Evolutionary conservation across 2,329 filamentous ascomycete genomes (phyloP), one percentile per base, ranked within the genome.

Genomic region (Dactylellina cionopaga): DNA sequence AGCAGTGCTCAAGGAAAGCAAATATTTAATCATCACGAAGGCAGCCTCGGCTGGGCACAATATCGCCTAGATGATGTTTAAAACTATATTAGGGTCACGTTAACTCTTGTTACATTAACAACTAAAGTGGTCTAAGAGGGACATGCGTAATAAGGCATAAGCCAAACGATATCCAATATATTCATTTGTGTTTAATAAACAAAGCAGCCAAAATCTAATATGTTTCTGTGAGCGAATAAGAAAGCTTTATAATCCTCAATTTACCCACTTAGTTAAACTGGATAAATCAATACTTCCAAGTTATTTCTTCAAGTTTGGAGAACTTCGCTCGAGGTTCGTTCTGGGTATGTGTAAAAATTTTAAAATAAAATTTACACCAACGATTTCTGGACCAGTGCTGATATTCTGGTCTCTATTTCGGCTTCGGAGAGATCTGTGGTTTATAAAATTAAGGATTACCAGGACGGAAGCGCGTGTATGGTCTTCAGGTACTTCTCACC

Each of bases 381-480:
- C 4, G 51, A 19, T 33, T 60, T 35, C 27, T 71, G 58, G 60
- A 90, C 88, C 74, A 91, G 80, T 55, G 83, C 82, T 63, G 87
- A 86, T 76, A 91, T 84, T 80, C 86, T 87, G 75, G 87, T 85
- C 81, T 91, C 89, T 74, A 92, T 90, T 76, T 88, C 85, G 80
- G 90, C 86, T 80, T 90, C 88, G 77, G 88, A 85, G 77, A 91
- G 81, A 74, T 88, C 88, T 89, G 75, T 11, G 22, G 19, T 55
- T 51, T 74, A 82, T 76, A 80, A 87, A 88, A 88, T 76, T 5
- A 5, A 47, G 3, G 22, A 6, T n/a, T 13, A 11, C 13, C 22
- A 15, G n/a, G 13, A 24, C 5, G 11, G 44, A 35, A 10, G 22
- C n/a, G 5, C 7, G 41, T n/a, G n/a, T n/a, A n/a, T n/a, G n/a